Evolutionary conservation across 768 basidiomycete species (phyloP).

Genomic region (Lentinula aciculospora): DNA sequence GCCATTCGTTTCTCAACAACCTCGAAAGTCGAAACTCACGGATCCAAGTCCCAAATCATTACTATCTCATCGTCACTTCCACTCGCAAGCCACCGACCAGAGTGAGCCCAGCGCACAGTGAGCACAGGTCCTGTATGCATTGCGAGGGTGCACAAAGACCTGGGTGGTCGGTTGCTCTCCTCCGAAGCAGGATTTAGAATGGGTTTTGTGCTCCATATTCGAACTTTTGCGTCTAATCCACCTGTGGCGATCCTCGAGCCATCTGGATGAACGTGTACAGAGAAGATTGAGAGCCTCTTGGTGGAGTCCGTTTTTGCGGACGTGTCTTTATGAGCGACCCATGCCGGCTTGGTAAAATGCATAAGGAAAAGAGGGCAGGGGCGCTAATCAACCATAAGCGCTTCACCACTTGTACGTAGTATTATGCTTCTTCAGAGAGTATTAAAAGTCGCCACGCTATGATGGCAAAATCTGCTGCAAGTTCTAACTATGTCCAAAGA

Average conservation of each 20-base stretch:
- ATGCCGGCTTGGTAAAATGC: constrained; percentile 86
- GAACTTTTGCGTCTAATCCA: constrained; percentile 91
- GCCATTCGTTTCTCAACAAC: constrained; percentile 6
- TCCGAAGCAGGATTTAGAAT: constrained; percentile 76
- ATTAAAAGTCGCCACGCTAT: too few relatives aligned
- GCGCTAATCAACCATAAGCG: not conserved
- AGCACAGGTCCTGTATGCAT: constrained; percentile 95
- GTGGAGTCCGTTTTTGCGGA: constrained; percentile 54
- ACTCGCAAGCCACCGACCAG: constrained; percentile 90
- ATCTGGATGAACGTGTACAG: constrained; percentile 92
- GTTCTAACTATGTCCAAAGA: too few relatives aligned
- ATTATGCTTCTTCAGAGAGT: too few relatives aligned
- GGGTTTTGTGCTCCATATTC: constrained; percentile 96
- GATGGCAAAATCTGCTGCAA: too few relatives aligned
- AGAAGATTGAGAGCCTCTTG: constrained; percentile 84
- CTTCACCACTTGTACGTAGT: too few relatives aligned
- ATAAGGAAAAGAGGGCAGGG: constrained; percentile 27
- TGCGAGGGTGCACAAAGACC: constrained; percentile 83
- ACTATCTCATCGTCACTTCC: constrained; percentile 95
- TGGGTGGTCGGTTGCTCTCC: constrained; percentile 67
- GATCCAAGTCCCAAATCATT: constrained; percentile 96
- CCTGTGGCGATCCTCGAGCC: constrained; percentile 96
- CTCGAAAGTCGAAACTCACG: constrained; percentile 58
- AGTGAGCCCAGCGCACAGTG: constrained; percentile 89
- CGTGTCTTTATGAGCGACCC: constrained; percentile 78